Base-by-base conservation (phyloP, 2,329 filamentous ascomycete genomes). In the Colletotrichum falcatum region DNA sequence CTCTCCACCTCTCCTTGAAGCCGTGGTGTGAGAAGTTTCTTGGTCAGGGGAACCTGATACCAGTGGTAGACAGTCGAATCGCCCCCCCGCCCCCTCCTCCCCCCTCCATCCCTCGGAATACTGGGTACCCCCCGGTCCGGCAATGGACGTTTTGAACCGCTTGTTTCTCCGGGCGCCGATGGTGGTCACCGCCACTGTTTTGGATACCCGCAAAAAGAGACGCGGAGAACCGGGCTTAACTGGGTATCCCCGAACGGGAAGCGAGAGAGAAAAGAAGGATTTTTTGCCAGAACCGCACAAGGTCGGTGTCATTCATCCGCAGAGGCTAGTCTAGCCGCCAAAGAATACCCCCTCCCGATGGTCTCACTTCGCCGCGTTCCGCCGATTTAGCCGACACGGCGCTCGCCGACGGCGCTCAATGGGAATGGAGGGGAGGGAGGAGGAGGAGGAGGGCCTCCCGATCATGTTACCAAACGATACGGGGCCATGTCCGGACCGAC, bases 291-390 rank as follows among this genome's bases (percentile, higher is more conserved):
- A 49, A 37, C 14, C 58, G 33, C 30, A 37, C n/a, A 12, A 37
- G 20, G 20, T 59, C 39, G 39, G 26, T 18, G 39, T 5, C 42
- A 49, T 26, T n/a, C 46, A 44, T 44, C 18, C 42, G 20, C 53
- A 44, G 35, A n/a, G 9, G 37, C 51, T n/a, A 54, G 28, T 48
- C n/a, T 46, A 62, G 51, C 58, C 42, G 51, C 49, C 12, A 58
- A 51, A 16, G 28, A 42, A 20, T 12, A 3, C 42, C 42, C n/a
- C n/a, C n/a, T n/a, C n/a, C 7, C 5, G 35, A 26, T 42, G 42
- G 42, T 23, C 49, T 58, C 58, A 53, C 67, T 59, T 70, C 67
- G 67, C 67, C 44, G 67, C 53, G 63, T 46, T 67, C 67, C 64
- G 64, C 39, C 30, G 26, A 39, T 58, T 28, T 44, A n/a, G 42